These are phyloP conservation scores for Diaporthe vaccinii DNA, from an alignment of 2,329 filamentous ascomycete species.

Conservation along the genomic window DNA sequence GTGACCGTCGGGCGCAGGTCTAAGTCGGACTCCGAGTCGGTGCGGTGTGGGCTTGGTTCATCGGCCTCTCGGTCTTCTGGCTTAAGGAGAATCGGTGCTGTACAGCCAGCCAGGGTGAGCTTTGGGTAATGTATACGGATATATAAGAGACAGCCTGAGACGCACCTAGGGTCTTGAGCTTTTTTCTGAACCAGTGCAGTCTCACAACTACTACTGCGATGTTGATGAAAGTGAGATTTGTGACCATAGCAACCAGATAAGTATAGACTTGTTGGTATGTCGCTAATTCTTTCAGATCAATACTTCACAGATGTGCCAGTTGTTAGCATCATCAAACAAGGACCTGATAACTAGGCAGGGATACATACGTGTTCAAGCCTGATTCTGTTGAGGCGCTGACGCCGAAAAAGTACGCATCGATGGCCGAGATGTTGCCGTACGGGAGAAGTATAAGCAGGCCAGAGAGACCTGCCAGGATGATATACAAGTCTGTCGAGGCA, in stretches of 20 bases:
- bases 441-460: constrained; percentile 16
- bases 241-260: constrained; percentile 63
- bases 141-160: neutral
- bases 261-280: constrained; percentile 66
- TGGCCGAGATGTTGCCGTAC: constrained; percentile 9
- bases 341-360: no score
- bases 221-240: constrained; percentile 64
- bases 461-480: constrained; percentile 11
- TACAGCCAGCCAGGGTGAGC: neutral
- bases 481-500: constrained; percentile 8
- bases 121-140: neutral
- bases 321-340: neutral
- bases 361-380: constrained; percentile 62
- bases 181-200: constrained; percentile 62
- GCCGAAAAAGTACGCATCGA: constrained; percentile 46
- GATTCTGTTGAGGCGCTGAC: constrained; percentile 64
- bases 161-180: constrained; percentile 11
- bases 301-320: constrained; percentile 47
- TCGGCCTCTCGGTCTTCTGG: neutral
- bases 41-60: neutral
- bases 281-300: constrained; percentile 63
- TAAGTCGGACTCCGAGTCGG: constrained; percentile 6
- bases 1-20: constrained; percentile 7
- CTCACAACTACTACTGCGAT: constrained; percentile 62
- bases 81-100: constrained; percentile 16